Evolutionary conservation across 176 grass and related monocot species (phyloP).

Genomic region (Tillandsia fasciculata): DNA sequence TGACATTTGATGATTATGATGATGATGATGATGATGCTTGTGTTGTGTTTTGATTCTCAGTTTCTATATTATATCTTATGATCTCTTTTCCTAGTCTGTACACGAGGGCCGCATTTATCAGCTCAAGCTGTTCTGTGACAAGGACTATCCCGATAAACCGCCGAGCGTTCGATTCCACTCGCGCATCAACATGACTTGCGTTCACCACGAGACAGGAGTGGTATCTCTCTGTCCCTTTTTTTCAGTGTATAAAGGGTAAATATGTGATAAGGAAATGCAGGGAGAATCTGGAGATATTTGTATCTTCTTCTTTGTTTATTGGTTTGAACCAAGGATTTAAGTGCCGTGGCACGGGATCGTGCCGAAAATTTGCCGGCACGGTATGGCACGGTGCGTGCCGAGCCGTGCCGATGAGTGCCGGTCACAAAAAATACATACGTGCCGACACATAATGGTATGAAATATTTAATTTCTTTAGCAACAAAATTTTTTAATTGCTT

Average conservation of each 20-base stretch:
- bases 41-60: background rate
- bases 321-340: too few relatives aligned
- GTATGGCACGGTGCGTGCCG: too few relatives aligned
- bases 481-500: too few relatives aligned
- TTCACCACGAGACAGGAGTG: conserved; percentile 20
- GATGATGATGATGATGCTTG: too few relatives aligned
- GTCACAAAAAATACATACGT: too few relatives aligned
- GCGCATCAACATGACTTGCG: conserved; percentile 25
- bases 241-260: background rate
- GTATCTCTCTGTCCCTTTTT: conserved; percentile 7
- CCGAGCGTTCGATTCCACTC: conserved; percentile 31
- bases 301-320: background rate
- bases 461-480: too few relatives aligned
- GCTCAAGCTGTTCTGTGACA: conserved; percentile 35
- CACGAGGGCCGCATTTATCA: conserved; percentile 32
- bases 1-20: background rate
- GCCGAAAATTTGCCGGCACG: too few relatives aligned
- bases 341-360: too few relatives aligned
- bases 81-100: conserved; percentile 17
- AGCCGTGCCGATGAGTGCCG: too few relatives aligned
- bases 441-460: too few relatives aligned
- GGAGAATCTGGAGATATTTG: background rate
- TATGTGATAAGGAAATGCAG: too few relatives aligned
- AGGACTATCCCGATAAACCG: conserved; percentile 34
- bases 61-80: background rate